Conservation (phyloP, 2,329 filamentous ascomycete species). For the Byssothecium circinans region DNA sequence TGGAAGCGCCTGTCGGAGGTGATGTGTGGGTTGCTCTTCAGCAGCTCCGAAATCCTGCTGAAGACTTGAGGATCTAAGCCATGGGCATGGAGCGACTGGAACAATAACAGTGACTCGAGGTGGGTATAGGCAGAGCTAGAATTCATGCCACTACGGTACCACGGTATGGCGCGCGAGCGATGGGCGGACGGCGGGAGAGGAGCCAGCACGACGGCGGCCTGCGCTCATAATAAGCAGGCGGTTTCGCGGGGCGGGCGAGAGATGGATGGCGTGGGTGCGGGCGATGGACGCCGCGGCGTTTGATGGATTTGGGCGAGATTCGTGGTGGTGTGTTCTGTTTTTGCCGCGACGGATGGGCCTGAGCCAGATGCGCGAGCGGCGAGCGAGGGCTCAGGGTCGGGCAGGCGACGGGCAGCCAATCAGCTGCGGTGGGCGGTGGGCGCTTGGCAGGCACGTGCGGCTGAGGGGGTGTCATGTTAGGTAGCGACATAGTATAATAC, state of each 20-base stretch:
- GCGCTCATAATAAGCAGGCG: constrained; percentile 24
- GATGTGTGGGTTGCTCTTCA: constrained; percentile 74
- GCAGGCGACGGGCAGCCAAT: constrained; percentile 14
- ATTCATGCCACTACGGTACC: constrained; percentile 54
- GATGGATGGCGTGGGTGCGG: constrained; percentile 16
- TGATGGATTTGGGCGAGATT: constrained; percentile 17
- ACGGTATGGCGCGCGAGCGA: constrained; percentile 33
- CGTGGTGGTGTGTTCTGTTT: constrained; percentile 12
- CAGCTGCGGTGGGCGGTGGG: constrained; percentile 1
- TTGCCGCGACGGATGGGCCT: constrained; percentile 6
- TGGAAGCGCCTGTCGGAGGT: constrained; percentile 72
- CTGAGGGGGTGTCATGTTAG: constrained; percentile 10
- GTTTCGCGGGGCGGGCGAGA: constrained; percentile 19
- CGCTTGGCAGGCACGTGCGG: constrained; percentile 2
- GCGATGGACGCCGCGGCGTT: constrained; percentile 22
- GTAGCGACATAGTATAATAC: too few relatives aligned
- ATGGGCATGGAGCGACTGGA: constrained; percentile 73
- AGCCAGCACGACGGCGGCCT: constrained; percentile 39
- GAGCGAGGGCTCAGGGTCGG: background rate
- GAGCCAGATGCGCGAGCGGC: constrained; percentile 2
- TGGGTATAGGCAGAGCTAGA: constrained; percentile 70
- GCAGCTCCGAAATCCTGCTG: constrained; percentile 69
- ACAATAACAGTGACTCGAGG: constrained; percentile 83
- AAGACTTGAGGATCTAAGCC: constrained; percentile 69
- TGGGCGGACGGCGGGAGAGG: constrained; percentile 31